Conservation (phyloP, 805 yeast species). For the Candida easanensis region DNA sequence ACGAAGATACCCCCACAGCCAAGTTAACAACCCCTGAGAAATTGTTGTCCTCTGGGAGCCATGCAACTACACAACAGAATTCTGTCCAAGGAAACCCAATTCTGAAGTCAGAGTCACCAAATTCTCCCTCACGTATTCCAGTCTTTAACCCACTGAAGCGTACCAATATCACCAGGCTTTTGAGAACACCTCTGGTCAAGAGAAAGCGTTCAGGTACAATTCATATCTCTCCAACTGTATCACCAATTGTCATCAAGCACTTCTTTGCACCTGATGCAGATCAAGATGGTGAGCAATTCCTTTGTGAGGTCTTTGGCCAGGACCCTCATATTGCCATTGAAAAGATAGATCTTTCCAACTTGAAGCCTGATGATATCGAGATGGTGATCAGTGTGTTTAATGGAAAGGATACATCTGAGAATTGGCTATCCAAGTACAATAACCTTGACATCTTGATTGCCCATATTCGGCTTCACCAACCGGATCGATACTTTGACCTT, state of each 20-base stretch:
- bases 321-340: slow-evolving; percentile 18
- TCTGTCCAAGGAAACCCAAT: background rate
- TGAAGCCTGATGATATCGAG: slow-evolving; percentile 14
- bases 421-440: slow-evolving; percentile 19
- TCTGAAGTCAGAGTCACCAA: background rate
- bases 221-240: slow-evolving; percentile 2
- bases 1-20: no score
- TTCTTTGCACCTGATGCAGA: slow-evolving; percentile 1
- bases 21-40: background rate
- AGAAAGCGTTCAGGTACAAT: background rate
- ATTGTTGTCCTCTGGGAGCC: no score
- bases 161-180: background rate
- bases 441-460: slow-evolving; percentile 23
- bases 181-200: background rate
- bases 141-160: background rate
- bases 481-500: slow-evolving; percentile 10
- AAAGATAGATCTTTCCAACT: slow-evolving; percentile 3
- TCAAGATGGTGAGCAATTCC: slow-evolving; percentile 14
- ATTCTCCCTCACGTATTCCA: slow-evolving; percentile 6
- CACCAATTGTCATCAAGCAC: slow-evolving; percentile 2
- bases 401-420: slow-evolving; percentile 23
- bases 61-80: no score
- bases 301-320: slow-evolving; percentile 18
- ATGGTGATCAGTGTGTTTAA: slow-evolving; percentile 5
- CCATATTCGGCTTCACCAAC: slow-evolving; percentile 18